Base-by-base conservation (phyloP, 1,139 yeast genomes). In the Candida mesenterica region DNA sequence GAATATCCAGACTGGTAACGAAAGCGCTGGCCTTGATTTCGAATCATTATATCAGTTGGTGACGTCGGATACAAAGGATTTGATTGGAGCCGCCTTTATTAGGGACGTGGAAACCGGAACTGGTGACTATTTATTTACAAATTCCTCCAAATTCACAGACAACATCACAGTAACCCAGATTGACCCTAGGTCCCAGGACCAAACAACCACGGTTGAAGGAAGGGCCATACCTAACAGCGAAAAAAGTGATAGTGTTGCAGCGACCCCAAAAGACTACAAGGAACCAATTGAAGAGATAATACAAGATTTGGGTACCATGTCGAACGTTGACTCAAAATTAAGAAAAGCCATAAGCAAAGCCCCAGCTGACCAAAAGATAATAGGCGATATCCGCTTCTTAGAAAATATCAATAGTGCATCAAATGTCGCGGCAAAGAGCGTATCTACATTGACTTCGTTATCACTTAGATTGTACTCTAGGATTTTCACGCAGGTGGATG, bases 381-480 rank as follows among this genome's bases (percentile, higher is more conserved):
- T 17, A 12, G 27, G 22, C 4, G 24, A 34, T 17, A 22, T 30
- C 8, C 13, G 18, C 5, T 30, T n/a, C 27, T 30, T 34, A 23
- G 24, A 34, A 23, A 28, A 25, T 19, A 16, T 61, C 19, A 57
- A 59, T 41, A 22, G 39, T 3, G 40, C 55, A 12, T 61, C 68
- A 0, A 38, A 38, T 8, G 38, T 42, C 4, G 42, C 53, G 0
- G 42, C 59, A 3, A 31, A 44, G 1, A 37, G 45, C 16, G 52
- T 60, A 1, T 42, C 56, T 2, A 38, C 37, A 3, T 50, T 47
- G 22, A 53, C 60, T 6, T 41, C 51, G 2, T 43, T 48, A 20
- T 48, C 56, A 1, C 42, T 63, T 10, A 57, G 58, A 32, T 41
- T 62, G 23, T 50, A 50, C 35, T 43, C 53, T 22, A 51, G 61